These are phyloP conservation scores for Starmerella geochares DNA, from an alignment of 805 yeast species.

Conservation along the genomic window DNA sequence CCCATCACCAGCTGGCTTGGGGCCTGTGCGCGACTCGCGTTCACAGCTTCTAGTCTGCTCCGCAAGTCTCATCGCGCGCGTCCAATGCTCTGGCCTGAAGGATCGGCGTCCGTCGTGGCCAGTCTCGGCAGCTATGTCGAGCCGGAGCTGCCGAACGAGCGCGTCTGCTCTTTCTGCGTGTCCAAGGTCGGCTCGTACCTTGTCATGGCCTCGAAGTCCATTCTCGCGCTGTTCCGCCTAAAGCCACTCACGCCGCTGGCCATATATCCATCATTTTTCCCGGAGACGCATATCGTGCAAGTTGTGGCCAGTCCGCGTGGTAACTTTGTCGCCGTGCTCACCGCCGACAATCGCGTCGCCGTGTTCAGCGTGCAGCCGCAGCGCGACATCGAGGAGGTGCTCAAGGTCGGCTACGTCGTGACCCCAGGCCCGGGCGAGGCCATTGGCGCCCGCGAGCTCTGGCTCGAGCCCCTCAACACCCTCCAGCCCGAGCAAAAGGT, in stretches of 20 bases:
- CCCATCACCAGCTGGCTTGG: too few species aligned
- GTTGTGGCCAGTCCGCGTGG: slow-evolving; percentile 17
- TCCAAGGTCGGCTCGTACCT: slow-evolving; percentile 23
- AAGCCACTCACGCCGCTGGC: slow-evolving; percentile 25
- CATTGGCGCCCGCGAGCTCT: slow-evolving; percentile 32
- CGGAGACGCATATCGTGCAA: slow-evolving; percentile 12
- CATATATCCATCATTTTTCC: slow-evolving; percentile 20
- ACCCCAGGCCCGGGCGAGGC: slow-evolving; percentile 36
- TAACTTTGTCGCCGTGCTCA: slow-evolving; percentile 15
- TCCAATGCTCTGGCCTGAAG: slow-evolving; percentile 29
- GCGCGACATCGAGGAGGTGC: slow-evolving; percentile 23
- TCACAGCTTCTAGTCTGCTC: too few species aligned
- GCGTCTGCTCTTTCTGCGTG: slow-evolving; percentile 17
- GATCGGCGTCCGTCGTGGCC: slow-evolving; percentile 21
- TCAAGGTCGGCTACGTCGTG: slow-evolving; percentile 10
- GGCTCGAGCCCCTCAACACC: slow-evolving; percentile 24
- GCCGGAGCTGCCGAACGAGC: slow-evolving; percentile 17
- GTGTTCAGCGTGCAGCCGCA: slow-evolving; percentile 18
- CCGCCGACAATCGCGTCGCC: slow-evolving; percentile 18
- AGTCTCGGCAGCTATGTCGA: slow-evolving; percentile 19
- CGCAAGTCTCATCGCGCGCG: too few species aligned
- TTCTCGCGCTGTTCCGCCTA: slow-evolving; percentile 23
- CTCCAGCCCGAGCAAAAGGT: slow-evolving; percentile 12
- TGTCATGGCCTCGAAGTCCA: slow-evolving; percentile 19
- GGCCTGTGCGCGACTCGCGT: too few species aligned